phyloP scores from a whole-genome alignment of 2,329 filamentous ascomycete species.

The Xylariales sp. region DNA sequence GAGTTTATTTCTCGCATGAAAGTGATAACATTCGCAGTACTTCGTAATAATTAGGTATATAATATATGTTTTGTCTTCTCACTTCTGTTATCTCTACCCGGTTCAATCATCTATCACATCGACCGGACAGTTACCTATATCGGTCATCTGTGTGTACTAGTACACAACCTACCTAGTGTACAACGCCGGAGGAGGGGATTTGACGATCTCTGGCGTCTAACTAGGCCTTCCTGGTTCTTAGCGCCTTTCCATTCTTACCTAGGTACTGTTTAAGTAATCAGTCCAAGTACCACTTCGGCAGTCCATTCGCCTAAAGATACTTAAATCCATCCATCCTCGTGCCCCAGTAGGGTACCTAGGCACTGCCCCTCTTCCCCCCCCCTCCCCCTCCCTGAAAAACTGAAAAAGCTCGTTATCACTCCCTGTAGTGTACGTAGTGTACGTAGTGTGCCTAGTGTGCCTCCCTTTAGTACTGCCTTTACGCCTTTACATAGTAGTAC shows the following conservation, averaged over 20 bases:
- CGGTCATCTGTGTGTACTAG: not conserved
- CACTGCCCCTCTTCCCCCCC: too few relatives aligned
- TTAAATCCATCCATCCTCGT: not conserved
- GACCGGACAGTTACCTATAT: not conserved
- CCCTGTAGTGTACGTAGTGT: not conserved
- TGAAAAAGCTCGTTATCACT: too few relatives aligned
- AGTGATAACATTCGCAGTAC: not conserved
- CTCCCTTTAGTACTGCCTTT: too few relatives aligned
- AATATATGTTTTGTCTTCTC: not conserved
- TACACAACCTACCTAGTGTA: not conserved
- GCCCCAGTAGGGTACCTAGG: not conserved
- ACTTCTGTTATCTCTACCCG: not conserved
- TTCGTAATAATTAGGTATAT: not conserved
- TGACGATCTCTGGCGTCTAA: not conserved
- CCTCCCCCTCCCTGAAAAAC: too few relatives aligned
- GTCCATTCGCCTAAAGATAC: not conserved
- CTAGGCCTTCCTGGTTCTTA: slow-evolving; percentile 28
- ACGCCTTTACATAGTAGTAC: too few relatives aligned
- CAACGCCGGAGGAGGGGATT: not conserved
- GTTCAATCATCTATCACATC: not conserved
- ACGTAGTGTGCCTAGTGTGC: too few relatives aligned
- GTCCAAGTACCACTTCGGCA: slow-evolving; percentile 18
- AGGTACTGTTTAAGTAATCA: not conserved
- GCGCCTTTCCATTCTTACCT: slow-evolving; percentile 23
- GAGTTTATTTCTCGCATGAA: not conserved